Evolutionary conservation across 345 rosid genomes (phyloP), one percentile per base, ranked within the genome.

Genomic region (Dimocarpus longan): DNA sequence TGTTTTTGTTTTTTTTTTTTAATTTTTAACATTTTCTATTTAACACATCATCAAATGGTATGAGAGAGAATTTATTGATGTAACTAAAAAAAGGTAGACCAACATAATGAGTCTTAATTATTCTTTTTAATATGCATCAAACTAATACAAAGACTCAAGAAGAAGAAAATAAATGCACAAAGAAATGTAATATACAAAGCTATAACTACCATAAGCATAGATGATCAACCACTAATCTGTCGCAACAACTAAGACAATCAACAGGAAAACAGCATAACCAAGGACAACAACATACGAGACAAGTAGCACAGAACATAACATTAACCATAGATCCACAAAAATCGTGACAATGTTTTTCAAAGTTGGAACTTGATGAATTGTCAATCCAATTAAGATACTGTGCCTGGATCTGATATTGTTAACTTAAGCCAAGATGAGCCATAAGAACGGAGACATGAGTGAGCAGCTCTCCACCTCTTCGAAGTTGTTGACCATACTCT

Each of bases 401-500:
- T 16, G 11, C 8, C 19, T 59, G 64, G 26, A 59, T 59, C 8
- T 59, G 64, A 21, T 48, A 77, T 11, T 82, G 82, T 84, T 79
- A 72, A 54, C 73, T 82, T 15, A 66, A 56, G 60, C 85, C 82
- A 19, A 70, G 40, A 76, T 68, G 76, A 11, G 70, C 63, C 76
- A 81, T 75, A 0, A 76, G 54, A 54, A 84, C 40, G 28, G 68
- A 73, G 2, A 85, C 81, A 46, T 81, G 79, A 69, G 83, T 74
- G 4, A 85, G 56, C 9, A 79, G 40, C 79, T 85, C 85, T 6
- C 83, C 80, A 1, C 87, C 83, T 22, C 54, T 42, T 13, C 64
- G 64, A 10, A 84, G 73, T 19, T 76, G 74, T 26, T 79, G 77
- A 37, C 74, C 73, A 37, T 76, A 83, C 7, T 68, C 59, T 32